These are phyloP conservation scores for Penicillium canescens DNA, from an alignment of 495 filamentous ascomycete genomes.

Conservation along the genomic window DNA sequence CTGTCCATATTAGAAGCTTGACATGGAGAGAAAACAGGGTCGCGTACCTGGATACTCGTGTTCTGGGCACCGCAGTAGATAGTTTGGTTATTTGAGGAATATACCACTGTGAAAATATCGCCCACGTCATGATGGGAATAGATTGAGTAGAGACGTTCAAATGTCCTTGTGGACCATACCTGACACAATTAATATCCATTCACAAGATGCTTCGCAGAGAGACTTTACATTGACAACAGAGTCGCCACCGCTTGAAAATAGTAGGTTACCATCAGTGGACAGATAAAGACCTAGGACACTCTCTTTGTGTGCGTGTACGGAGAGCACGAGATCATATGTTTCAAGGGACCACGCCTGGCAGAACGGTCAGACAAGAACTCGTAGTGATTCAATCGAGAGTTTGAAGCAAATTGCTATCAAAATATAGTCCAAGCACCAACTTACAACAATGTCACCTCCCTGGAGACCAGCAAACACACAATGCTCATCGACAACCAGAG, in stretches of 20 bases:
- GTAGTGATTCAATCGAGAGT: too few species aligned
- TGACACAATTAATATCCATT: slow-evolving; percentile 27
- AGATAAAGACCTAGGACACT: slow-evolving; percentile 86
- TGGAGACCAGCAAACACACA: slow-evolving; percentile 78
- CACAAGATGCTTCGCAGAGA: not conserved
- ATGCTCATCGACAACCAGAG: slow-evolving; percentile 47
- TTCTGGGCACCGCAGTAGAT: slow-evolving; percentile 94
- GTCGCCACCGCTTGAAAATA: slow-evolving; percentile 93
- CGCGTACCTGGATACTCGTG: slow-evolving; percentile 75
- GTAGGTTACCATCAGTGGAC: slow-evolving; percentile 67
- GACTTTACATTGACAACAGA: slow-evolving; percentile 82
- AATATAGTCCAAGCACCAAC: slow-evolving; percentile 11
- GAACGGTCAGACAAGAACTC: slow-evolving; percentile 10
- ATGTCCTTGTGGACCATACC: slow-evolving; percentile 66
- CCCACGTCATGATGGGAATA: slow-evolving; percentile 94
- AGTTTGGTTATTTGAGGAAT: slow-evolving; percentile 73
- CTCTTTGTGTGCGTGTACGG: slow-evolving; percentile 82
- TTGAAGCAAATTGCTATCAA: too few species aligned
- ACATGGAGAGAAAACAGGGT: slow-evolving; percentile 12
- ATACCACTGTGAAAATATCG: slow-evolving; percentile 90
- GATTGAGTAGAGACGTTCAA: slow-evolving; percentile 77
- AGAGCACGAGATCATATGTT: slow-evolving; percentile 74
- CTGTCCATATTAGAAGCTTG: slow-evolving; percentile 25
- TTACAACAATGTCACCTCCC: slow-evolving; percentile 82
- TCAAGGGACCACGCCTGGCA: slow-evolving; percentile 76